A percentile compares a stretch with the other conserved stretches of the same genome.
These are phyloP conservation scores for Candida michaelii DNA, from an alignment of 805 yeast genomes.

Conservation along the genomic window DNA sequence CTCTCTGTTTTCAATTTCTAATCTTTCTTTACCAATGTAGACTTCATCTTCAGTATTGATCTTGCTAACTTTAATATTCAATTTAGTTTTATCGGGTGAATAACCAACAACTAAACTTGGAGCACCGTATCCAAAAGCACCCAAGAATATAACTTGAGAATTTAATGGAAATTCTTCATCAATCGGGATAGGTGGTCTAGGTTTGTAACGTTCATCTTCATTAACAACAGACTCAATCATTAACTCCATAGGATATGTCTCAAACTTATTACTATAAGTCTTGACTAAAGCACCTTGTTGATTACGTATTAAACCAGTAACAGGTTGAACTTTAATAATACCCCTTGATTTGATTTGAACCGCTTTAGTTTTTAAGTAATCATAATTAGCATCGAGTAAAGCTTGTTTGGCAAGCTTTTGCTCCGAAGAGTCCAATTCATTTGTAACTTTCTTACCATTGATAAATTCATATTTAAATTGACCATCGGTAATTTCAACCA, in stretches of 20 bases:
- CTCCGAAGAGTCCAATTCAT: slow-evolving; percentile 22
- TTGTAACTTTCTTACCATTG: slow-evolving; percentile 3
- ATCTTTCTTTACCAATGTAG: slow-evolving; percentile 60
- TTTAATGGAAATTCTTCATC: slow-evolving; percentile 79
- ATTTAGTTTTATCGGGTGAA: slow-evolving; percentile 35
- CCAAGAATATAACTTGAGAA: slow-evolving; percentile 72
- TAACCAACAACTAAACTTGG: slow-evolving; percentile 68
- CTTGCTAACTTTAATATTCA: slow-evolving; percentile 51
- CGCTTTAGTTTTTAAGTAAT: slow-evolving; percentile 58
- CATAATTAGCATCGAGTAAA: slow-evolving; percentile 36
- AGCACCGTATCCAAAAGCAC: slow-evolving; percentile 86
- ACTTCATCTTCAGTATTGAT: slow-evolving; percentile 54
- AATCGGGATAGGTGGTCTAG: slow-evolving; percentile 73
- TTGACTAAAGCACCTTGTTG: slow-evolving; percentile 74
- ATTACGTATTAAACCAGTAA: slow-evolving; percentile 73
- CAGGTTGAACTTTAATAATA: slow-evolving; percentile 68
- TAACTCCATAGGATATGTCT: slow-evolving; percentile 72
- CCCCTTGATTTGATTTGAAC: slow-evolving; percentile 54
- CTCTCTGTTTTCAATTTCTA: slow-evolving; percentile 52
- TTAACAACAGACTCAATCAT: slow-evolving; percentile 73
- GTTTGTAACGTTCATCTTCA: slow-evolving; percentile 70
- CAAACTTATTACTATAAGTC: slow-evolving; percentile 55
- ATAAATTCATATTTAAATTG: slow-evolving; percentile 45
- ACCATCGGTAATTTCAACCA: slow-evolving; percentile 61
- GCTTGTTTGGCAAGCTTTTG: slow-evolving; percentile 44